Percentiles rank a stretch among this genome's conserved stretches.
phyloP scores from a whole-genome alignment of 2,329 filamentous ascomycete genomes.

The Aspergillus brasiliensis region DNA sequence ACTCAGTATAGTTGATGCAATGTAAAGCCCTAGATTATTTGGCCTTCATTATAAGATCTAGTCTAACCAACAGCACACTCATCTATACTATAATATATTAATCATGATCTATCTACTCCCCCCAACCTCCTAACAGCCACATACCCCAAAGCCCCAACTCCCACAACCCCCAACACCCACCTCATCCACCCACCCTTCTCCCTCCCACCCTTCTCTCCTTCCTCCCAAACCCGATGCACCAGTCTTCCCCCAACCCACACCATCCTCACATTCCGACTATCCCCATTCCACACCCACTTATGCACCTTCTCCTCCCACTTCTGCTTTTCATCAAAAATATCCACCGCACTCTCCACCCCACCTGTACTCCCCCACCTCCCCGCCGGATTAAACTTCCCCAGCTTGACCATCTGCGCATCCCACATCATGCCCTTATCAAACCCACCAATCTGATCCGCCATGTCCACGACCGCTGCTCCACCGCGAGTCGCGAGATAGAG shows the following conservation, averaged over 20 bases:
- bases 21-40: no score
- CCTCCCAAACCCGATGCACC: constrained; percentile 59
- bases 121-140: constrained; percentile 7
- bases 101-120: not conserved
- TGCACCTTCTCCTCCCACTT: constrained; percentile 80
- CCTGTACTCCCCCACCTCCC: constrained; percentile 43
- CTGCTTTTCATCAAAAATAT: constrained; percentile 84
- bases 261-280: constrained; percentile 83
- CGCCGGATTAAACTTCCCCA: constrained; percentile 47
- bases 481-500: constrained; percentile 86
- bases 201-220: not conserved
- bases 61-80: not conserved
- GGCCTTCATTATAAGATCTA: no score
- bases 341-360: constrained; percentile 63
- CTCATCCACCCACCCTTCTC: not conserved
- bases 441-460: constrained; percentile 70
- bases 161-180: not conserved
- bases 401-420: constrained; percentile 81
- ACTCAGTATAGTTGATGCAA: no score
- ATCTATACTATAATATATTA: not conserved
- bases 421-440: constrained; percentile 88
- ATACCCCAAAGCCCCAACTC: constrained; percentile 8
- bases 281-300: constrained; percentile 94
- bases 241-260: constrained; percentile 88
- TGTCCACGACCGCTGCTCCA: constrained; percentile 77